Evolutionary conservation across 2,329 filamentous ascomycete genomes (phyloP).

Genomic region (Fulvia fulva): DNA sequence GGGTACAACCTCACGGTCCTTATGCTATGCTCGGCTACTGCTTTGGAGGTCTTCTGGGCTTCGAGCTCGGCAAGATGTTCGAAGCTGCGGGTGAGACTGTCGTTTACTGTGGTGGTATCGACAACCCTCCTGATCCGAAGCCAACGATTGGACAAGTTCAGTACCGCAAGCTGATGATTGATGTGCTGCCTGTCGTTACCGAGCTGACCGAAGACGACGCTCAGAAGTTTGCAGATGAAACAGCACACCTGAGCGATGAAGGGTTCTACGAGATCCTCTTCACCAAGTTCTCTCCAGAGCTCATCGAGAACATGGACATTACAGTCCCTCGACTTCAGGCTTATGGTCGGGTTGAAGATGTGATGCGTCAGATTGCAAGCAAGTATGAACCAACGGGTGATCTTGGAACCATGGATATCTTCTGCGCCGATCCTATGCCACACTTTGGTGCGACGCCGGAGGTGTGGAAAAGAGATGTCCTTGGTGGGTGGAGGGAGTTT

Average conservation of each 20-base stretch:
- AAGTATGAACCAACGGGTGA: conserved; percentile 16
- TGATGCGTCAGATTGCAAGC: conserved; percentile 16
- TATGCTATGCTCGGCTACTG: conserved; percentile 53
- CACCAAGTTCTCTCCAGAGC: conserved; percentile 19
- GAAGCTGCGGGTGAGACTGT: conserved; percentile 36
- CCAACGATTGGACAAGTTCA: conserved; percentile 16
- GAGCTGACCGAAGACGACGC: conserved; percentile 17
- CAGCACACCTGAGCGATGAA: conserved; percentile 13
- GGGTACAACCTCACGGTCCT: conserved; percentile 46
- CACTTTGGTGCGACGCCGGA: conserved; percentile 17
- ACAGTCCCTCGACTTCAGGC: conserved; percentile 20
- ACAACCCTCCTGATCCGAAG: conserved; percentile 49
- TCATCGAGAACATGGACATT: conserved; percentile 22
- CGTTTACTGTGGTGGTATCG: conserved; percentile 44
- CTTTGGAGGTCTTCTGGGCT: conserved; percentile 49
- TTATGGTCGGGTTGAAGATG: conserved; percentile 20
- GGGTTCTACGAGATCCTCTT: conserved; percentile 21
- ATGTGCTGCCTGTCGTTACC: conserved; percentile 19
- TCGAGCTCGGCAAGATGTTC: conserved; percentile 48
- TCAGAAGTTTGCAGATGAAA: conserved; percentile 15
- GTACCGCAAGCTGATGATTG: conserved; percentile 19
- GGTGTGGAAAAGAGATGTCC: conserved; percentile 18
- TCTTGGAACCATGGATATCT: conserved; percentile 16
- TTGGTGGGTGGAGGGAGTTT: conserved; percentile 14
- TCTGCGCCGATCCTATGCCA: conserved; percentile 19